Evolutionary conservation across 2,329 filamentous ascomycete species (phyloP).

Genomic region (Amauroascus niger): DNA sequence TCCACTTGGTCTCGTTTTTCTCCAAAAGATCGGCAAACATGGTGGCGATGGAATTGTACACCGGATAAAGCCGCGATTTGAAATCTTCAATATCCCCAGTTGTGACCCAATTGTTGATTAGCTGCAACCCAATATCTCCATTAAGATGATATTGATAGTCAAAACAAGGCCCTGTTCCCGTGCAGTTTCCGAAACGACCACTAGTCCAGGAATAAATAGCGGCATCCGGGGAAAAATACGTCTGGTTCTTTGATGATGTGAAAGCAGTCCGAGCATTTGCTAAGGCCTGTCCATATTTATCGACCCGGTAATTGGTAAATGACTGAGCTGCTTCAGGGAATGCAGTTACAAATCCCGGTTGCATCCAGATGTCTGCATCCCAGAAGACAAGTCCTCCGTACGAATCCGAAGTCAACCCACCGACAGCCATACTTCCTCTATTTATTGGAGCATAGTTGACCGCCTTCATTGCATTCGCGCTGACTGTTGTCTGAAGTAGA

Average conservation of each 20-base stretch:
- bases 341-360: conserved; percentile 54
- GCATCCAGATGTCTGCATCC: conserved; percentile 60
- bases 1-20: conserved; percentile 48
- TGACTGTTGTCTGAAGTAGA: conserved; percentile 43
- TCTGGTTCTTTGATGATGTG: conserved; percentile 51
- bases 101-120: conserved; percentile 52
- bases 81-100: conserved; percentile 52
- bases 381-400: conserved; percentile 59
- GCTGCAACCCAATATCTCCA: conserved; percentile 55
- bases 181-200: conserved; percentile 59
- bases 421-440: conserved; percentile 56
- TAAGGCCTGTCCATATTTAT: conserved; percentile 50
- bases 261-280: conserved; percentile 49
- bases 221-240: conserved; percentile 47
- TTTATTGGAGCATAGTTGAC: conserved; percentile 46
- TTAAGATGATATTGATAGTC: conserved; percentile 66
- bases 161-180: conserved; percentile 53
- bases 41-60: conserved; percentile 55
- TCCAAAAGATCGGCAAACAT: conserved; percentile 52
- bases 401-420: conserved; percentile 56
- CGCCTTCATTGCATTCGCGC: conserved; percentile 44
- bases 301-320: conserved; percentile 55
- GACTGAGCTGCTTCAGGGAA: conserved; percentile 54
- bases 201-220: conserved; percentile 61
- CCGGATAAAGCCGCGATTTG: conserved; percentile 47